Evolutionary conservation across 83 land plant species (phyloP).

Genomic region (Thuja plicata): DNA sequence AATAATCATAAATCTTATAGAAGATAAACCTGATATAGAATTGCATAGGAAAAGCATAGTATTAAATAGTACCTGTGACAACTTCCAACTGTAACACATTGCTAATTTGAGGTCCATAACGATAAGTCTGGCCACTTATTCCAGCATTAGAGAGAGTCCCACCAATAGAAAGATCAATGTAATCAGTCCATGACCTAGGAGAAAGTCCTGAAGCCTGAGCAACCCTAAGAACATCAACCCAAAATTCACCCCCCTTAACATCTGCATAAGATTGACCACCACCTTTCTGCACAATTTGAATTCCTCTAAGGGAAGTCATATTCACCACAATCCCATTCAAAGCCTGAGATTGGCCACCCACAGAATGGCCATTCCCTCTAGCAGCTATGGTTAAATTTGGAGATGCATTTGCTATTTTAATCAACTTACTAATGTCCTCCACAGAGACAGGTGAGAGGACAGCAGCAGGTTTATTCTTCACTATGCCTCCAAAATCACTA

Average conservation of each 20-base stretch:
- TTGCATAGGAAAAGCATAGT: background rate
- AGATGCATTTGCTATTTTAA: constrained; percentile 23
- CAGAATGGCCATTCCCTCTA: constrained; percentile 81
- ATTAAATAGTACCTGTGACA: constrained; percentile 51
- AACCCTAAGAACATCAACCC: constrained; percentile 64
- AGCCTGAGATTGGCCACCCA: constrained; percentile 75
- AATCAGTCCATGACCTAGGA: constrained; percentile 77
- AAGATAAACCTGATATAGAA: background rate
- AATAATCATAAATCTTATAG: background rate
- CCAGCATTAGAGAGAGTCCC: constrained; percentile 84
- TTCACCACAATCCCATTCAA: constrained; percentile 57
- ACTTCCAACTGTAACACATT: constrained; percentile 69
- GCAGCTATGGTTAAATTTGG: constrained; percentile 64
- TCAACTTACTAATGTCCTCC: constrained; percentile 35
- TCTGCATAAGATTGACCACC: constrained; percentile 26
- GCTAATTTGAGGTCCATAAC: constrained; percentile 65
- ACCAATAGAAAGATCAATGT: constrained; percentile 66
- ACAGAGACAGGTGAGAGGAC: constrained; percentile 23
- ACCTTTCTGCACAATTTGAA: background rate
- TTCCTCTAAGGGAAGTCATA: constrained; percentile 35
- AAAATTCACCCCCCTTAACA: constrained; percentile 70
- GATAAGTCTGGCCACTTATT: constrained; percentile 74
- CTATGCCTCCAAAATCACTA: background rate
- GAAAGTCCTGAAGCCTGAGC: constrained; percentile 38
- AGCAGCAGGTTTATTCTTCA: background rate